These are phyloP conservation scores for Hypericum perforatum DNA, from an alignment of 345 rosid species.

Conservation along the genomic window DNA sequence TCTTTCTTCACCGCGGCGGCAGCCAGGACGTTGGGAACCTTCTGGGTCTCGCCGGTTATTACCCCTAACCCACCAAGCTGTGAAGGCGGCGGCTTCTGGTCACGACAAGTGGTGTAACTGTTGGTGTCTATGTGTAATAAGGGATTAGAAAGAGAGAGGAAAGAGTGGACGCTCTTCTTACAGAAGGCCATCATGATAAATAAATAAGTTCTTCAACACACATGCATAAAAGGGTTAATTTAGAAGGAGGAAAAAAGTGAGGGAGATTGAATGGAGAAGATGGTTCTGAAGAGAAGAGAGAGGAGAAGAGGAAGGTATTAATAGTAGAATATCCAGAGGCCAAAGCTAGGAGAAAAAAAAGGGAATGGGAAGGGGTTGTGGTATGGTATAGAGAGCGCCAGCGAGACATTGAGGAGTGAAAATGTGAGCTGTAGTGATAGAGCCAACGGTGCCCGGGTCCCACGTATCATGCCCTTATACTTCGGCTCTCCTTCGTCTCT, in stretches of 20 bases:
- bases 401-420: slow-evolving; percentile 11
- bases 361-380: not conserved
- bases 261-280: not conserved
- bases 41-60: too few relatives aligned
- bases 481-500: slow-evolving; percentile 6
- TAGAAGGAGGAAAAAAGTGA: not conserved
- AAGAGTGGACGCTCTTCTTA: slow-evolving; percentile 39
- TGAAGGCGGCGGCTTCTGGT: too few relatives aligned
- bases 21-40: too few relatives aligned
- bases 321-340: slow-evolving; percentile 31
- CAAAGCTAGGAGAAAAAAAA: slow-evolving; percentile 18
- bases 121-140: not conserved
- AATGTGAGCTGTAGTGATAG: slow-evolving; percentile 31
- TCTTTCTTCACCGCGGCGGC: too few relatives aligned
- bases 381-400: slow-evolving; percentile 31
- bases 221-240: not conserved
- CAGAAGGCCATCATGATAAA: slow-evolving; percentile 39
- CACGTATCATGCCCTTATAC: slow-evolving; percentile 22
- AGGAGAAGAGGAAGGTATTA: slow-evolving; percentile 23
- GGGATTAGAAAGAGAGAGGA: slow-evolving; percentile 19
- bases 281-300: not conserved
- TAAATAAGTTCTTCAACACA: not conserved
- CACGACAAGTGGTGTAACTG: not conserved
- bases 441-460: slow-evolving; percentile 43
- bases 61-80: too few relatives aligned